Conservation (phyloP, 192 early-diverging fungal species). For the Pilobolus umbonatus region DNA sequence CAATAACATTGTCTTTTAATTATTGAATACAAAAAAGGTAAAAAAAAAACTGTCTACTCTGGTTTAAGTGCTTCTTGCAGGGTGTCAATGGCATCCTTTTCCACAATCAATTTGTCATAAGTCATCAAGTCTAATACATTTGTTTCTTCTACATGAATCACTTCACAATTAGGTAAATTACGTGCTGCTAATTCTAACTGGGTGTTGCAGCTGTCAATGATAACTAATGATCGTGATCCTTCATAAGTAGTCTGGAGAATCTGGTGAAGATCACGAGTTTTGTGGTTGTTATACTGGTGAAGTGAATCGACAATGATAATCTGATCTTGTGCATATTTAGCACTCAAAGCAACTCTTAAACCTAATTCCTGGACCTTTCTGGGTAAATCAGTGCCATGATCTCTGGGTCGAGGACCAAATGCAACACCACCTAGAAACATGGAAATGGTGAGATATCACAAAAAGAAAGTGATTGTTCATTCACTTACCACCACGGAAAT, state of each 20-base stretch:
- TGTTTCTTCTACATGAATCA: constrained; percentile 56
- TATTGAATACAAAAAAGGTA: no score
- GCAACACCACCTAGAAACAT: constrained; percentile 59
- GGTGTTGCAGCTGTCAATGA: constrained; percentile 32
- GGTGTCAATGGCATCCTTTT: constrained; percentile 57
- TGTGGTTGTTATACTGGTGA: constrained; percentile 40
- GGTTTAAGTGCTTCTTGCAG: constrained; percentile 50
- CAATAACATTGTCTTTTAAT: no score
- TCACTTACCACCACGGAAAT: constrained; percentile 75
- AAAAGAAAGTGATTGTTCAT: background rate
- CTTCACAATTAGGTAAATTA: constrained; percentile 55
- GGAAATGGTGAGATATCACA: background rate
- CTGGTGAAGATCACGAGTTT: constrained; percentile 48
- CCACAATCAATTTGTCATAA: constrained; percentile 63
- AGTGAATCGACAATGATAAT: constrained; percentile 77
- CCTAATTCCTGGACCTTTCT: constrained; percentile 83
- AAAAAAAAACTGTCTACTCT: constrained; percentile 7
- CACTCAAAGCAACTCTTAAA: constrained; percentile 76
- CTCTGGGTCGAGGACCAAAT: constrained; percentile 88
- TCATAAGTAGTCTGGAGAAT: constrained; percentile 38
- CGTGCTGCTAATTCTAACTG: constrained; percentile 56
- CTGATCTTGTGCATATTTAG: constrained; percentile 89
- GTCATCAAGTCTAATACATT: constrained; percentile 67
- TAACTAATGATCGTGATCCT: constrained; percentile 41
- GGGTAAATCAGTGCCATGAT: constrained; percentile 76